phyloP scores from a whole-genome alignment of 345 rosid species.

The Eucalyptus viminalis region DNA sequence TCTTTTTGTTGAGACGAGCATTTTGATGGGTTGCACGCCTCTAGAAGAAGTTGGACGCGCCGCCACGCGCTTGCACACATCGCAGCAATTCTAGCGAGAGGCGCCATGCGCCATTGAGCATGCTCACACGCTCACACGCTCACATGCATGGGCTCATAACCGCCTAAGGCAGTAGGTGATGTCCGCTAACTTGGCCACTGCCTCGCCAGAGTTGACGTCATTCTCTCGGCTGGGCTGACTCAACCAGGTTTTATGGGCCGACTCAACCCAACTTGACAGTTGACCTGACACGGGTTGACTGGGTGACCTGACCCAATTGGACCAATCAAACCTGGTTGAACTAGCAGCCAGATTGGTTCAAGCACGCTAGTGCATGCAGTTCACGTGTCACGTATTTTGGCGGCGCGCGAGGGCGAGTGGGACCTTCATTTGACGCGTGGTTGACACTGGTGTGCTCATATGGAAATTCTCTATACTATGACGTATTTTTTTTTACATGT shows the following conservation, averaged over 20 bases:
- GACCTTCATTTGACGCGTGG: fast-evolving
- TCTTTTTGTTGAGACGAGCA: fast-evolving
- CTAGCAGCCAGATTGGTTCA: fast-evolving
- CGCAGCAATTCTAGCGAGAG: too few relatives aligned
- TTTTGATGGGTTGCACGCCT: fast-evolving
- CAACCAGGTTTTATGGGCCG: fast-evolving
- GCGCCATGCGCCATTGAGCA: too few relatives aligned
- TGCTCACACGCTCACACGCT: too few relatives aligned
- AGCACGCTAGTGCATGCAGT: fast-evolving
- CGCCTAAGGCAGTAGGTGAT: too few relatives aligned
- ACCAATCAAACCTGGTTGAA: fast-evolving
- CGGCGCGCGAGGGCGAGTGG: fast-evolving
- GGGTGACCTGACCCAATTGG: too few relatives aligned
- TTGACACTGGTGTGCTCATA: fast-evolving
- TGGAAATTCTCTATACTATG: too few relatives aligned
- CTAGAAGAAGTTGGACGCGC: too few relatives aligned
- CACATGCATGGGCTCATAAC: fast-evolving
- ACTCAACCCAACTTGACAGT: fast-evolving
- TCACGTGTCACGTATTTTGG: too few relatives aligned
- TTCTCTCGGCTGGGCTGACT: too few relatives aligned
- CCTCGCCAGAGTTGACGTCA: fast-evolving
- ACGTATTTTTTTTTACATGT: too few relatives aligned
- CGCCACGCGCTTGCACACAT: fast-evolving
- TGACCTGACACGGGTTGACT: fast-evolving
- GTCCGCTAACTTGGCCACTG: fast-evolving